phyloP scores from a whole-genome alignment of 495 filamentous ascomycete genomes.

The Acidiella bohemica region DNA sequence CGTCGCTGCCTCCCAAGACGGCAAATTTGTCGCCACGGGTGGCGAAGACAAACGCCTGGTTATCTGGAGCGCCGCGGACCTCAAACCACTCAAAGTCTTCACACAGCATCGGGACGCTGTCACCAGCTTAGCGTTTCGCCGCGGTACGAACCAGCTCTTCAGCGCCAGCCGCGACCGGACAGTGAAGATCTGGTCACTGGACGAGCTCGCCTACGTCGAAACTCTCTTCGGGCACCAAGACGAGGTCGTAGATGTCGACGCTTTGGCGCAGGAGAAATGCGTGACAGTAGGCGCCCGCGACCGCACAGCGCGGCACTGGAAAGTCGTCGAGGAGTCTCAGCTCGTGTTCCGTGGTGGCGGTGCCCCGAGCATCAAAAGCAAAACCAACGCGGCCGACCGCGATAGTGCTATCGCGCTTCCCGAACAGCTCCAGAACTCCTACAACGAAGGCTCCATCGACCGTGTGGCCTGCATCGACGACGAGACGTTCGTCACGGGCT shows the following conservation, averaged over 20 bases:
- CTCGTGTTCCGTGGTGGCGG: conserved; percentile 84
- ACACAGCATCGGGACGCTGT: conserved; percentile 84
- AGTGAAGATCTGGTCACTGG: conserved; percentile 74
- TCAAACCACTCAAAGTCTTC: conserved; percentile 70
- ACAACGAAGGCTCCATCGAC: conserved; percentile 78
- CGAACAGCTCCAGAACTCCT: conserved; percentile 27
- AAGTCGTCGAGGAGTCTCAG: conserved; percentile 88
- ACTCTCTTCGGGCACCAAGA: conserved; percentile 96
- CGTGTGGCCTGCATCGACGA: conserved; percentile 80
- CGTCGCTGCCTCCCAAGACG: conserved; percentile 75
- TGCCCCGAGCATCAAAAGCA: conserved; percentile 27
- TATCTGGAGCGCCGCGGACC: conserved; percentile 64
- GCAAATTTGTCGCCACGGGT: conserved; percentile 82
- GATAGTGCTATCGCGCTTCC: conserved; percentile 5
- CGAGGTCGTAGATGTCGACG: conserved; percentile 66
- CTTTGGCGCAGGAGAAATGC: conserved; percentile 67
- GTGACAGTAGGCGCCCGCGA: conserved; percentile 82
- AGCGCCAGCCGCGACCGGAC: conserved; percentile 79
- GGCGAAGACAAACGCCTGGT: conserved; percentile 69
- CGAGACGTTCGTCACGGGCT: conserved; percentile 80
- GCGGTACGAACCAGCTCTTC: conserved; percentile 85
- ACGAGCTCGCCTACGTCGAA: conserved; percentile 80
- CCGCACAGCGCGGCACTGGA: conserved; percentile 89
- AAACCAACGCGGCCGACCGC: conserved; percentile 21
- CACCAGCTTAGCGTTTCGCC: conserved; percentile 68